Evolutionary conservation across 371 early-diverging fungal genomes (phyloP).

Genomic region (Mucor indicus): DNA sequence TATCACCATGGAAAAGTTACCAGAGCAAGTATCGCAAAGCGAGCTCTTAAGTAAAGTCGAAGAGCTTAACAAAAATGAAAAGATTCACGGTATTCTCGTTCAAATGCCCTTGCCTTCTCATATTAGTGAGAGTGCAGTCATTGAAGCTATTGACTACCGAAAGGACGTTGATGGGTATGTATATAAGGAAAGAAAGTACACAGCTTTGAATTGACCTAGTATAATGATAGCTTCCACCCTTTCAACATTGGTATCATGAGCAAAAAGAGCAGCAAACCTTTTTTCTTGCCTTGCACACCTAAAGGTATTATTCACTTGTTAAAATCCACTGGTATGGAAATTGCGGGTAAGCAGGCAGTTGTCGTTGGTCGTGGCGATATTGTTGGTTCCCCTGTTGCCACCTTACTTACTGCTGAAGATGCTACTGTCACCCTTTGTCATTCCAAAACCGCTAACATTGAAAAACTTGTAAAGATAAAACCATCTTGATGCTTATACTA

Average conservation of each 20-base stretch:
- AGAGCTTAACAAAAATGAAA: slow-evolving; percentile 69
- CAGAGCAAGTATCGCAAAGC: slow-evolving; percentile 41
- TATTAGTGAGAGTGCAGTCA: slow-evolving; percentile 70
- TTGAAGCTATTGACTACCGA: slow-evolving; percentile 74
- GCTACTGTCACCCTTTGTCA: slow-evolving; percentile 95
- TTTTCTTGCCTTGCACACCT: slow-evolving; percentile 92
- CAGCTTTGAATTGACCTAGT: not conserved
- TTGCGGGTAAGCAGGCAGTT: slow-evolving; percentile 58
- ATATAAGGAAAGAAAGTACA: too few species aligned
- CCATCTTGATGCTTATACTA: too few species aligned
- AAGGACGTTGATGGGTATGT: slow-evolving; percentile 94
- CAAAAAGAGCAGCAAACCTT: slow-evolving; percentile 70
- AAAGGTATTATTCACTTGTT: slow-evolving; percentile 85
- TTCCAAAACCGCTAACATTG: slow-evolving; percentile 75
- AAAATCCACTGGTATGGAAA: slow-evolving; percentile 37
- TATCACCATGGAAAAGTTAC: slow-evolving; percentile 47
- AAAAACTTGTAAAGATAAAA: slow-evolving; percentile 52
- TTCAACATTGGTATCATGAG: slow-evolving; percentile 86
- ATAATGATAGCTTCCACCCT: slow-evolving; percentile 68
- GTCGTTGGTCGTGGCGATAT: slow-evolving; percentile 94
- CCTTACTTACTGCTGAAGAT: slow-evolving; percentile 71
- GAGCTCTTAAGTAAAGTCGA: slow-evolving; percentile 55
- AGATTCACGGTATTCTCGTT: slow-evolving; percentile 87
- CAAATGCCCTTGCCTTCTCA: slow-evolving; percentile 87
- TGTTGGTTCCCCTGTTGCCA: slow-evolving; percentile 90